Evolutionary conservation across 768 basidiomycete genomes (phyloP).

Genomic region (Calocybe gangraenosa): DNA sequence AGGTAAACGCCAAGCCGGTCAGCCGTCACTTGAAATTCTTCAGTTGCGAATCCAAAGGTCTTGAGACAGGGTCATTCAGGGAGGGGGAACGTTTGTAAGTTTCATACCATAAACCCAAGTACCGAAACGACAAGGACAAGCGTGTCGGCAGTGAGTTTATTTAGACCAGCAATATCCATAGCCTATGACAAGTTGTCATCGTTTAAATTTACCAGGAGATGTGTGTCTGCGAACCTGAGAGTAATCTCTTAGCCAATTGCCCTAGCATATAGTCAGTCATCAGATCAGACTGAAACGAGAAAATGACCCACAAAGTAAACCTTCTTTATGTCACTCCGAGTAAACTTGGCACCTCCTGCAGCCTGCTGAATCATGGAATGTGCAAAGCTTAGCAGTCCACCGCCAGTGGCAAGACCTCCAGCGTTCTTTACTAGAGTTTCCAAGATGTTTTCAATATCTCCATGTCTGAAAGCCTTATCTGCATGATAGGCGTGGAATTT

Average conservation of each 20-base stretch:
- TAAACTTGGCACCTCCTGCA: conserved; percentile 55
- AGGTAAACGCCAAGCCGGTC: conserved; percentile 76
- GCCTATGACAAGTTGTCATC: conserved; percentile 30
- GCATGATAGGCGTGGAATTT: conserved; percentile 5
- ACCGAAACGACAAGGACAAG: conserved; percentile 56
- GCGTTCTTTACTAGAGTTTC: conserved; percentile 54
- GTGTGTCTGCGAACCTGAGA: conserved; percentile 39
- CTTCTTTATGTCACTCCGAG: conserved; percentile 60
- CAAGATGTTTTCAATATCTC: conserved; percentile 71
- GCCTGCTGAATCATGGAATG: conserved; percentile 40
- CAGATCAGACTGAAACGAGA: background rate
- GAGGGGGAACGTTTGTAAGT: background rate
- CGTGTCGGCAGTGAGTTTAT: conserved; percentile 61
- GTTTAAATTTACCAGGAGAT: background rate
- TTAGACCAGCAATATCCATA: conserved; percentile 68
- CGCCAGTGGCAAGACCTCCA: conserved; percentile 39
- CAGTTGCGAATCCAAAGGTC: conserved; percentile 62
- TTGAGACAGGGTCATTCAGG: conserved; percentile 15
- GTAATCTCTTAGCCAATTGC: conserved; percentile 71
- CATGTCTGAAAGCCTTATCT: conserved; percentile 75
- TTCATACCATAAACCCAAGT: conserved; percentile 51
- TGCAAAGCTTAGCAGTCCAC: conserved; percentile 49
- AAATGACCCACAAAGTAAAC: conserved; percentile 52
- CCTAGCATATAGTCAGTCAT: conserved; percentile 27
- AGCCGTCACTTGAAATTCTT: conserved; percentile 67